A percentile compares a stretch with the other conserved stretches of the same genome.
Conservation (phyloP, 2,329 filamentous ascomycete species). For the Fusarium succisae region DNA sequence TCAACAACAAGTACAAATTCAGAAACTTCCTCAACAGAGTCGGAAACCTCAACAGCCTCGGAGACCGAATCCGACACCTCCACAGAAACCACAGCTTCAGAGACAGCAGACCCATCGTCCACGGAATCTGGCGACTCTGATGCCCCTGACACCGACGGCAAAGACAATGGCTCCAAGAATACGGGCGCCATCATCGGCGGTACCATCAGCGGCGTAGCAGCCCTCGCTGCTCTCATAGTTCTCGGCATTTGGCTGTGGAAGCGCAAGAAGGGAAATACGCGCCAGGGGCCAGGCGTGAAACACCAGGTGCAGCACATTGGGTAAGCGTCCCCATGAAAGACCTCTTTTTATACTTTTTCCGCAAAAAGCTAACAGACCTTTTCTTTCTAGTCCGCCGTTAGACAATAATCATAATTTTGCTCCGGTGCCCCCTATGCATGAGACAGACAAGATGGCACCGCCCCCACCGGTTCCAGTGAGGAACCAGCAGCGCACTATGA, state of each 20-base stretch:
- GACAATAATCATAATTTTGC: slow-evolving; percentile 39
- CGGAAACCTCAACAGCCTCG: slow-evolving; percentile 18
- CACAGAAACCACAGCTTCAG: slow-evolving; percentile 22
- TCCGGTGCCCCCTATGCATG: slow-evolving; percentile 44
- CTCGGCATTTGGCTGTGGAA: slow-evolving; percentile 56
- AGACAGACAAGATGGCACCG: slow-evolving; percentile 36
- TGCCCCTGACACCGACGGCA: slow-evolving; percentile 43
- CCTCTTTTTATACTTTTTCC: neutral
- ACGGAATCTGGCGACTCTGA: slow-evolving; percentile 28
- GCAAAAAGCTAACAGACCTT: slow-evolving; percentile 26
- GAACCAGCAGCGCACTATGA: slow-evolving; percentile 26
- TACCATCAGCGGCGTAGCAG: slow-evolving; percentile 61
- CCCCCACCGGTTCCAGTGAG: slow-evolving; percentile 31
- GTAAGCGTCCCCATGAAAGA: slow-evolving; percentile 42
- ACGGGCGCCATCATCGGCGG: slow-evolving; percentile 65
- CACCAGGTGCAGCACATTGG: slow-evolving; percentile 53
- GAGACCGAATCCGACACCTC: slow-evolving; percentile 23
- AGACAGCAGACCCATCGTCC: slow-evolving; percentile 31
- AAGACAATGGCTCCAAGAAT: slow-evolving; percentile 44
- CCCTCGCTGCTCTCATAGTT: slow-evolving; percentile 54
- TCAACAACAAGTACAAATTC: neutral
- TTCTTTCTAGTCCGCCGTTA: slow-evolving; percentile 42
- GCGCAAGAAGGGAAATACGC: slow-evolving; percentile 54
- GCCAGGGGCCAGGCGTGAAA: slow-evolving; percentile 53
- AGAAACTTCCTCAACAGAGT: slow-evolving; percentile 19